phyloP scores from a whole-genome alignment of 2,329 filamentous ascomycete genomes.

The Aspergillus neoniger region DNA sequence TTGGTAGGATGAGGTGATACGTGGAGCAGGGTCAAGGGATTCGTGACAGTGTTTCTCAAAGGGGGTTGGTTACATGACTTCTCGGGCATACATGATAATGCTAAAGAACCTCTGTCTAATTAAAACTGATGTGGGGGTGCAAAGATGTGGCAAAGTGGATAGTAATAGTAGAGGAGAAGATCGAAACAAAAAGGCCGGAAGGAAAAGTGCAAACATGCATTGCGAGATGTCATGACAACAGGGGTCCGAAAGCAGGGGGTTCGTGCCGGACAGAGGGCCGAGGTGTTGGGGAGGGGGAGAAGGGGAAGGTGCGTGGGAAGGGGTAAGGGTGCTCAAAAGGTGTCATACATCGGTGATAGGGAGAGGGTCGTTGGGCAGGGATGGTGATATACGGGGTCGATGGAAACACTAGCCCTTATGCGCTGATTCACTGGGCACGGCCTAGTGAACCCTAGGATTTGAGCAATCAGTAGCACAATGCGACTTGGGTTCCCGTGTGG shows the following conservation, averaged over 20 bases:
- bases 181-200: conserved; percentile 14
- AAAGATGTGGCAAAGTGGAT: conserved; percentile 10
- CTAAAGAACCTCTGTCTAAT: conserved; percentile 42
- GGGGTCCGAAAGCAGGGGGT: conserved; percentile 21
- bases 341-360: conserved; percentile 4
- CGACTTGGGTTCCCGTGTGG: conserved; percentile 13
- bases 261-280: conserved; percentile 10
- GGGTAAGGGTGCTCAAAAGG: conserved; percentile 4
- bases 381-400: background rate
- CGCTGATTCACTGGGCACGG: background rate
- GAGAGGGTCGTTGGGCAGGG: background rate
- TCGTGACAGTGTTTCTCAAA: conserved; percentile 38
- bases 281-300: background rate
- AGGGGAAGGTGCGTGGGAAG: conserved; percentile 6
- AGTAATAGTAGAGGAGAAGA: conserved; percentile 18
- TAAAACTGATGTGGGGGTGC: conserved; percentile 30
- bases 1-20: conserved; percentile 17
- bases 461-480: conserved; percentile 11
- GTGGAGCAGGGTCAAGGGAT: conserved; percentile 24
- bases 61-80: conserved; percentile 43
- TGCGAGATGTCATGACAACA: conserved; percentile 21
- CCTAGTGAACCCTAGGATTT: conserved; percentile 2
- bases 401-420: background rate
- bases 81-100: conserved; percentile 43
- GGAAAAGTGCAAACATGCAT: conserved; percentile 21